Base-by-base conservation (phyloP, 495 filamentous ascomycete genomes). In the Neurospora sp. region DNA sequence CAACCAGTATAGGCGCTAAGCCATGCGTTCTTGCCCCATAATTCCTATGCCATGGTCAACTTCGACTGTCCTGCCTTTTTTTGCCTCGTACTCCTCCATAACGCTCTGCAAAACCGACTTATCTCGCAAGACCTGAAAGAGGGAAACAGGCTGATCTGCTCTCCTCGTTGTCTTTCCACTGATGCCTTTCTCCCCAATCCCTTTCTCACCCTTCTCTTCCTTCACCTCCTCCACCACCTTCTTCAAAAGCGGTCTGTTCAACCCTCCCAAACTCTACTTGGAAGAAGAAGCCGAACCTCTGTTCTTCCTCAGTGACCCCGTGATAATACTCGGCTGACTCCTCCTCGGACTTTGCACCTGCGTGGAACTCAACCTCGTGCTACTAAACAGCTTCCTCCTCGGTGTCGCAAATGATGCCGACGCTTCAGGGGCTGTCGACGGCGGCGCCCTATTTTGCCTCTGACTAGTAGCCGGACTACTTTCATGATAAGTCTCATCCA, bases 401-500 rank as follows among this genome's bases (percentile, higher is more conserved):
- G 38, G 69, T 74, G 21, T 71, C 39, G n/a, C 59, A 15, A 78
- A 73, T 10, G 80, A 79, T 7, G 80, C 76, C 42, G 54, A 72
- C 74, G 31, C 75, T 59, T 19, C n/a, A 34, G 39, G 21, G 13
- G 31, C 71, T 24, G 54, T n/a, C 13, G 54, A 66, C 11, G 54
- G 77, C 13, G 54, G 54, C 31, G 28, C 72, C 74, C 31, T 77
- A 28, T 10, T n/a, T 11, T 39, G 72, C 66, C 21, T 72, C 59
- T 24, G 39, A 48, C n/a, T 71, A 17, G 36, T 72, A 15, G 59
- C 45, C 24, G 9, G 73, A 34, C 31, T 59, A 24, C 21, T 28
- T 10, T 79, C 76, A 39, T 75, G 43, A 71, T 84, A 84, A 0
- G 79, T 84, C 36, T 77, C 79, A 69, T 84, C 84, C 38, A 82